Evolutionary conservation across 768 basidiomycete species (phyloP).

Genomic region (Boletellus sp.): DNA sequence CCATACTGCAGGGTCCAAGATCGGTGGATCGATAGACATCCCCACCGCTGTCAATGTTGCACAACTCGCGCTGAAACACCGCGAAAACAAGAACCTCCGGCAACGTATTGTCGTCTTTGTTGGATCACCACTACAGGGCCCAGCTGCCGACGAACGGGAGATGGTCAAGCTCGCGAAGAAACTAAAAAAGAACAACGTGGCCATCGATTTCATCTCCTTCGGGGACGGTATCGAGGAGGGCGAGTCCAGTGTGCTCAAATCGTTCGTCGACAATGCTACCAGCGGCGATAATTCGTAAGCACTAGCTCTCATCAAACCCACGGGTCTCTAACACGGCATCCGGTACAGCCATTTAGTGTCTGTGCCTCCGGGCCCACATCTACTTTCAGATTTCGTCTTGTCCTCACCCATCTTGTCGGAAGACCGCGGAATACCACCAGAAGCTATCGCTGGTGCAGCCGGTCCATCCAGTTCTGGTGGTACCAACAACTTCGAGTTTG

Average conservation of each 20-base stretch:
- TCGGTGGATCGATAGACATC: slow-evolving; percentile 82
- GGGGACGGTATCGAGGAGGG: slow-evolving; percentile 82
- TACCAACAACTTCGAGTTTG: slow-evolving; percentile 72
- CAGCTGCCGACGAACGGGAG: slow-evolving; percentile 67
- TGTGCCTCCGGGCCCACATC: slow-evolving; percentile 70
- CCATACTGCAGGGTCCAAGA: slow-evolving; percentile 63
- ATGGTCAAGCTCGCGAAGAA: slow-evolving; percentile 93
- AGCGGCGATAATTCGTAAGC: slow-evolving; percentile 86
- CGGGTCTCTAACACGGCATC: background rate
- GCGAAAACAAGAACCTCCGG: slow-evolving; percentile 97
- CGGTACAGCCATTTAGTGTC: slow-evolving; percentile 69
- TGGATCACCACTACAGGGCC: slow-evolving; percentile 77
- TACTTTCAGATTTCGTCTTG: slow-evolving; percentile 81
- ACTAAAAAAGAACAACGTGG: slow-evolving; percentile 98
- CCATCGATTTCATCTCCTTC: slow-evolving; percentile 86
- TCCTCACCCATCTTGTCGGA: slow-evolving; percentile 78
- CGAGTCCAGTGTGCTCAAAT: slow-evolving; percentile 65
- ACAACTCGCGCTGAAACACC: slow-evolving; percentile 93
- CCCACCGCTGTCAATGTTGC: slow-evolving; percentile 90
- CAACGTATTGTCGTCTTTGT: slow-evolving; percentile 95
- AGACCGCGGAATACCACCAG: slow-evolving; percentile 71
- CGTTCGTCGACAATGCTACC: slow-evolving; percentile 79
- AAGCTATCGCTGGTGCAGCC: slow-evolving; percentile 49
- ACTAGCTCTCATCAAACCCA: background rate
- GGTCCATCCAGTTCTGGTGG: slow-evolving; percentile 47